Conservation (phyloP, 1,284 basidiomycete genomes). For the Trametes hirsuta region DNA sequence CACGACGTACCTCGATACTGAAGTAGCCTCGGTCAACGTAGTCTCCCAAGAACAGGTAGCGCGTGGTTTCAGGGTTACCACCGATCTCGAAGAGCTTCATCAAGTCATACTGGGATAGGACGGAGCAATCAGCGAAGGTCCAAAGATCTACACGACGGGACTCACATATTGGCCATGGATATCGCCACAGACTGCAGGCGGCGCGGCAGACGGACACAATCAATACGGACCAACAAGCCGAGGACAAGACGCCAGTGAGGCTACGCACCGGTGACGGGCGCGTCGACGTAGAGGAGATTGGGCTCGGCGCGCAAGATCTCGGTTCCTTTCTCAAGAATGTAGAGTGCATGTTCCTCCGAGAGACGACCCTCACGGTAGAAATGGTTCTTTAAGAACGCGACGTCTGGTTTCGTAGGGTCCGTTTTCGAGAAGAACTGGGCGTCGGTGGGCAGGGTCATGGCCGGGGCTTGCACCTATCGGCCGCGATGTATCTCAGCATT, state of each 20-base stretch:
- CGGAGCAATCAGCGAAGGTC: conserved; percentile 26
- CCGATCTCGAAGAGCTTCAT: conserved; percentile 97
- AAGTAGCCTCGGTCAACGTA: conserved; percentile 96
- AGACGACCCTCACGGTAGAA: conserved; percentile 96
- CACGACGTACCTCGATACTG: conserved; percentile 75
- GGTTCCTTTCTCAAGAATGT: conserved; percentile 82
- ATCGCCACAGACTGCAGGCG: conserved; percentile 79
- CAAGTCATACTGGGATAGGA: conserved; percentile 72
- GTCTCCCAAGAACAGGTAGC: conserved; percentile 93
- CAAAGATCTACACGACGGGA: conserved; percentile 17
- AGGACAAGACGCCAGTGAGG: not conserved
- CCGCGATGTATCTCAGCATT: not conserved
- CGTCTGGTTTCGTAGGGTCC: conserved; percentile 88
- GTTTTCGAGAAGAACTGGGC: conserved; percentile 91
- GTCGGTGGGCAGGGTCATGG: conserved; percentile 89
- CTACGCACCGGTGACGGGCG: conserved; percentile 86
- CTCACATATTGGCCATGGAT: conserved; percentile 95
- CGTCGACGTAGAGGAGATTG: conserved; percentile 88
- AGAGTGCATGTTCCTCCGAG: conserved; percentile 89
- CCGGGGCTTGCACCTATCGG: conserved; percentile 88
- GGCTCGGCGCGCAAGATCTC: conserved; percentile 79
- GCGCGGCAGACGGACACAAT: not conserved
- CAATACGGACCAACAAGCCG: not conserved
- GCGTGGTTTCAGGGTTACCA: conserved; percentile 90
- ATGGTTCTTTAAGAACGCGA: conserved; percentile 98